phyloP scores from a whole-genome alignment of 371 early-diverging fungal species.

The Mortierella sp. region DNA sequence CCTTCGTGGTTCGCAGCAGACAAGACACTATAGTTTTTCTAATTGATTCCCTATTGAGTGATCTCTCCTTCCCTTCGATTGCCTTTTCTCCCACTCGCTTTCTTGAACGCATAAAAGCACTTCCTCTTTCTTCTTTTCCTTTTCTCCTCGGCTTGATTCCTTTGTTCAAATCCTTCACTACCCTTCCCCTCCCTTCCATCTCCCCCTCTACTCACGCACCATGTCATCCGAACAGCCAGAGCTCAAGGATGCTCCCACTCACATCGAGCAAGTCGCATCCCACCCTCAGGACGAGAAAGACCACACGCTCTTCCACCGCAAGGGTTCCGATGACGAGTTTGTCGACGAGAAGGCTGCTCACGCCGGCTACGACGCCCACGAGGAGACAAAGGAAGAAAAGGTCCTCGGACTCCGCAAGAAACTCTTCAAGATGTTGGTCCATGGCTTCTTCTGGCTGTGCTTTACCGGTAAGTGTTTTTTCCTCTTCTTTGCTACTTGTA shows the following conservation, averaged over 20 bases:
- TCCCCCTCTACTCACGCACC: constrained; percentile 2
- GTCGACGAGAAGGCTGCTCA: constrained; percentile 28
- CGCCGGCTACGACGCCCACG: not conserved
- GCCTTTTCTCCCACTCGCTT: not conserved
- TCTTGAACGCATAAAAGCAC: constrained; percentile 22
- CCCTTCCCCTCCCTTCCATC: not conserved
- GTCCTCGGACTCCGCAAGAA: constrained; percentile 33
- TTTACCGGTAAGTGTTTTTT: constrained; percentile 42
- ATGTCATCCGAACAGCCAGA: constrained; percentile 35
- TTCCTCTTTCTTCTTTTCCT: constrained; percentile 2
- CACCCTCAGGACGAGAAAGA: constrained; percentile 30
- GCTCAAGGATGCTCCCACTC: constrained; percentile 21
- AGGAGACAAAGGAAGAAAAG: constrained; percentile 40
- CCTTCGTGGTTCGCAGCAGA: too few species aligned
- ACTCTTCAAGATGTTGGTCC: constrained; percentile 24
- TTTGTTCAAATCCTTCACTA: constrained; percentile 18
- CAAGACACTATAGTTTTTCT: not conserved
- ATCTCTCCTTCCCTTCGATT: not conserved
- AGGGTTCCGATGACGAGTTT: constrained; percentile 28
- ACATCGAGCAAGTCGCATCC: not conserved
- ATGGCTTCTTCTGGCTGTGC: constrained; percentile 32
- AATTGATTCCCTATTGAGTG: not conserved
- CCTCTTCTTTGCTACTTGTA: too few species aligned
- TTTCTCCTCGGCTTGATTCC: constrained; percentile 33
- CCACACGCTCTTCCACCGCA: constrained; percentile 35